phyloP scores from a whole-genome alignment of 768 basidiomycete genomes.

The Tephrocybe sp. region DNA sequence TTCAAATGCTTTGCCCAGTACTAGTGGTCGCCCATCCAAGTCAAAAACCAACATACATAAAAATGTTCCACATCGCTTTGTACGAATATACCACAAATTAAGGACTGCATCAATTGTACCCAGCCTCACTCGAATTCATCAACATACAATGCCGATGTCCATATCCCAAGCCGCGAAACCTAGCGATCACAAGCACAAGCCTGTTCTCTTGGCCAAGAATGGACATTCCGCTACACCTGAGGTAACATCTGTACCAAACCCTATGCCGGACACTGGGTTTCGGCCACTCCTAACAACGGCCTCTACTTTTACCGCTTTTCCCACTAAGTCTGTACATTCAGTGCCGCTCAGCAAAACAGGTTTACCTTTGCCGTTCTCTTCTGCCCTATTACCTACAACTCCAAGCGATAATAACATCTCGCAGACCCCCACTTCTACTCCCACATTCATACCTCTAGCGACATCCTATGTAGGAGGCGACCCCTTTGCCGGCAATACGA shows the following conservation, averaged over 20 bases:
- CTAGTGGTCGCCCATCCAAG: neutral
- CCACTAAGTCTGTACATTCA: constrained; percentile 17
- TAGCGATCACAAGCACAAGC: constrained; percentile 16
- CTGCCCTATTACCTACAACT: constrained; percentile 24
- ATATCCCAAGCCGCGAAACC: constrained; percentile 3
- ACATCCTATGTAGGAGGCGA: constrained; percentile 12
- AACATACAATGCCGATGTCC: neutral
- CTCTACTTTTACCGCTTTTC: constrained; percentile 27
- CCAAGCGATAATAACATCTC: constrained; percentile 14
- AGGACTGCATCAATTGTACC: neutral
- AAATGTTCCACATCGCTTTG: constrained; percentile 18
- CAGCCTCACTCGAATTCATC: neutral
- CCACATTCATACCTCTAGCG: constrained; percentile 13
- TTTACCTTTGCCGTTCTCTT: constrained; percentile 21
- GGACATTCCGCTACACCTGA: constrained; percentile 25
- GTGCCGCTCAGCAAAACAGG: constrained; percentile 14
- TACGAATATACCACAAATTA: constrained; percentile 14
- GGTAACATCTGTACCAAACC: constrained; percentile 46
- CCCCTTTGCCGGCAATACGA: constrained; percentile 2
- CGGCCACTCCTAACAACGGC: constrained; percentile 17
- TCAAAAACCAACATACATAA: neutral
- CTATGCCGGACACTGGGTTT: constrained; percentile 45
- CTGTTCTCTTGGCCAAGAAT: constrained; percentile 16
- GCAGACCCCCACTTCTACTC: constrained; percentile 14
- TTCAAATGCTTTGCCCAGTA: neutral